Evolutionary conservation across 2,329 filamentous ascomycete species (phyloP).

Genomic region (Cercospora sesami): DNA sequence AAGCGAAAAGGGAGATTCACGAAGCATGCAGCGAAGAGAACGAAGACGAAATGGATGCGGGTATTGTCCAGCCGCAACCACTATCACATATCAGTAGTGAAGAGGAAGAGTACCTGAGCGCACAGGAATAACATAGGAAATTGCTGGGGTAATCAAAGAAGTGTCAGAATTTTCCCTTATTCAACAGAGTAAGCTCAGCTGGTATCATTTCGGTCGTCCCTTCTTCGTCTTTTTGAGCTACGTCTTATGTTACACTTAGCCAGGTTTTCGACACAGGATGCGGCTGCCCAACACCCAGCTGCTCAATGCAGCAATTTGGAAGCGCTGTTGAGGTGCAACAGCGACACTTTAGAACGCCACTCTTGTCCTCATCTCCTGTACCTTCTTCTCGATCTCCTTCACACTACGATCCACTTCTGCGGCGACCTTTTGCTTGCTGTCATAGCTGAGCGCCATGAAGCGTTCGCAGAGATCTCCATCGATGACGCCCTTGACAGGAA

Average conservation of each 20-base stretch:
- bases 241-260: neutral
- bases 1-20: neutral
- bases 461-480: constrained; percentile 96
- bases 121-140: neutral
- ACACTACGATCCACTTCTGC: constrained; percentile 88
- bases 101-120: neutral
- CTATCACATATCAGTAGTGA: neutral
- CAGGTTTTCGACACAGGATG: too few relatives aligned
- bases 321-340: neutral
- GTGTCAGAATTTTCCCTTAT: neutral
- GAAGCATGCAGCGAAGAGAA: neutral
- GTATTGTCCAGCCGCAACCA: neutral
- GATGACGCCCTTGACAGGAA: constrained; percentile 92
- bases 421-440: constrained; percentile 94
- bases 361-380: constrained; percentile 50
- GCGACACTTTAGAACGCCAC: constrained; percentile 37
- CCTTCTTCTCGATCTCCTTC: constrained; percentile 92
- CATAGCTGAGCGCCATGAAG: constrained; percentile 77
- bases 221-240: neutral
- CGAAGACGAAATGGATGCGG: neutral
- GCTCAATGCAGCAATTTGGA: neutral
- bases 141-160: neutral
- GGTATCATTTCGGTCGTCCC: neutral
- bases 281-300: too few relatives aligned
- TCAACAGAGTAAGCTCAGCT: neutral